Conservation (phyloP, 192 early-diverging fungal species). For the Coemansia sp. region DNA sequence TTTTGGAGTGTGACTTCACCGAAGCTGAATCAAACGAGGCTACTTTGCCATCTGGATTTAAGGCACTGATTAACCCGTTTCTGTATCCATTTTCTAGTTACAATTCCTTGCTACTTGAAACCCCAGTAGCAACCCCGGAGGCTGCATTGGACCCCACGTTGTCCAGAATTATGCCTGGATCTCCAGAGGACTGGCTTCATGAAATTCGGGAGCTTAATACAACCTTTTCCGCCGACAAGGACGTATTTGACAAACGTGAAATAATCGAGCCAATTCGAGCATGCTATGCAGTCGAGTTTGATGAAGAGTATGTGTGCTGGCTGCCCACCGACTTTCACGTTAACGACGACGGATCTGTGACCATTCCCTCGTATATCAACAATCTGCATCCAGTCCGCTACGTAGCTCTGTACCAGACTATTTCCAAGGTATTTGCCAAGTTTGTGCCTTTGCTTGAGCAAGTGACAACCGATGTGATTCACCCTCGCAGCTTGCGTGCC, state of each 20-base stretch:
- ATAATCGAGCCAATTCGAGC: slow-evolving; percentile 14
- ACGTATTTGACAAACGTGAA: not conserved
- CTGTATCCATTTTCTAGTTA: not conserved
- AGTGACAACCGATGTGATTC: slow-evolving; percentile 20
- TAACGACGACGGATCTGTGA: slow-evolving; percentile 36
- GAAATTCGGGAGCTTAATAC: not conserved
- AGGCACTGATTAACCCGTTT: not conserved
- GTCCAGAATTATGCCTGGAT: not conserved
- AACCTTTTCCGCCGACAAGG: not conserved
- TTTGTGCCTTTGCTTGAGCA: slow-evolving; percentile 66
- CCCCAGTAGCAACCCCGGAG: not conserved
- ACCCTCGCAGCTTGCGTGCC: not conserved
- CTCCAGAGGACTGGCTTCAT: not conserved
- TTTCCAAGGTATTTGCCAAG: slow-evolving; percentile 48
- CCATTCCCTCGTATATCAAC: slow-evolving; percentile 67
- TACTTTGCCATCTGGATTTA: not conserved
- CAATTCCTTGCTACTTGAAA: not conserved
- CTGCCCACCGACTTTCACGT: slow-evolving; percentile 65
- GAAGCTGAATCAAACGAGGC: not conserved
- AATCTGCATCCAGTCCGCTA: slow-evolving; percentile 59
- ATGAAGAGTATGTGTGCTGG: slow-evolving; percentile 35
- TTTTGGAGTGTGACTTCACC: not conserved
- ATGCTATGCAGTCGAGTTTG: not conserved
- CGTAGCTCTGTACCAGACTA: slow-evolving; percentile 47
- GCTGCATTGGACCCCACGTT: not conserved